Conservation (phyloP, 116 monocot genomes). For the Dioscorea cayenensis region DNA sequence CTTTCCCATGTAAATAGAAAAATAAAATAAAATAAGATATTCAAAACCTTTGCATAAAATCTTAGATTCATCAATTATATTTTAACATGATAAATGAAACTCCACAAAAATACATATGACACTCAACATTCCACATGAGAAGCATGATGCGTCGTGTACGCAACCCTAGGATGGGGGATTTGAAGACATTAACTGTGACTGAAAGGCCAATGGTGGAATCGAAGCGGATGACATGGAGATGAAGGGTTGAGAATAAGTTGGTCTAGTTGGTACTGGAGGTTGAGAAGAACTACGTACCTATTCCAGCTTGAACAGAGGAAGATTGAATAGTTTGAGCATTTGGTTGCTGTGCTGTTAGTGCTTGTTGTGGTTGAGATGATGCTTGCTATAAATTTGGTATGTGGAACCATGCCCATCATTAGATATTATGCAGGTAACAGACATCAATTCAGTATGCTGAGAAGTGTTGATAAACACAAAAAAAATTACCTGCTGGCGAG, state of each 20-base stretch:
- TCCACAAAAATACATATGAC: too few relatives aligned
- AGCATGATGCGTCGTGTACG: too few relatives aligned
- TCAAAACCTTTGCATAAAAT: too few relatives aligned
- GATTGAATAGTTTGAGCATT: slow-evolving; percentile 35
- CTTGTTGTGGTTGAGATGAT: slow-evolving; percentile 30
- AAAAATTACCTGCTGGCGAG: slow-evolving; percentile 49
- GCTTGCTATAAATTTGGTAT: slow-evolving; percentile 43
- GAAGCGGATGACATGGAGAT: slow-evolving; percentile 29
- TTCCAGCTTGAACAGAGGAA: slow-evolving; percentile 34
- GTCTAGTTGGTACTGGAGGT: slow-evolving; percentile 25
- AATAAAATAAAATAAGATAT: too few relatives aligned
- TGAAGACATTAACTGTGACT: slow-evolving; percentile 15
- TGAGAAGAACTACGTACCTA: slow-evolving; percentile 41
- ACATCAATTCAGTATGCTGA: background rate
- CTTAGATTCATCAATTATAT: too few relatives aligned
- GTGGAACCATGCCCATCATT: slow-evolving; percentile 13
- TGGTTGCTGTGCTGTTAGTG: slow-evolving; percentile 24
- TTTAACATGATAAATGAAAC: too few relatives aligned
- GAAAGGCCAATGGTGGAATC: slow-evolving; percentile 27
- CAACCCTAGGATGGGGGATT: slow-evolving; percentile 12
- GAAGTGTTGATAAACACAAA: slow-evolving; percentile 4
- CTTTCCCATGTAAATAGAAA: too few relatives aligned
- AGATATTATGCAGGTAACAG: background rate
- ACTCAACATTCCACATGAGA: too few relatives aligned
- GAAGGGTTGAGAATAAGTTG: slow-evolving; percentile 31